Evolutionary conservation across 2,329 filamentous ascomycete species (phyloP), one percentile per base, ranked within the genome.

Genomic region (Penicillium fuscoglaucum): DNA sequence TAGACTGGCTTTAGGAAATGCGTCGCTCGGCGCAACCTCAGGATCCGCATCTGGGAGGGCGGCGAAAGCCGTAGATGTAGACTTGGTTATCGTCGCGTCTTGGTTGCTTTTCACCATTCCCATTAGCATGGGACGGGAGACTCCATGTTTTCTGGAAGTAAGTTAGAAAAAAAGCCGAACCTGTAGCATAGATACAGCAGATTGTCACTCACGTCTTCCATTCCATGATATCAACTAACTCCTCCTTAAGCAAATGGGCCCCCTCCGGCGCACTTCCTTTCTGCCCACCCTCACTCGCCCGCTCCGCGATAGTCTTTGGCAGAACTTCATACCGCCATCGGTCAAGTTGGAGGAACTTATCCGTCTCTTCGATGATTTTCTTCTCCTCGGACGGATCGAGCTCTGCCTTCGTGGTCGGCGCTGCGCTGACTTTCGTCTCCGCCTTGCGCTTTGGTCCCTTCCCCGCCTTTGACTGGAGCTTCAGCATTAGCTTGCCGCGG

Each of bases 131-230:
- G 78, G 77, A 35, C 77, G 74, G 49, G 62, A 69, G 9, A 70
- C 62, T 21, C 77, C 77, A 45, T 79, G 55, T 37, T 43, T 33
- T 6, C 40, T 57, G 13, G 5, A 31, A n/a, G 3, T 19, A 19
- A 24, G 46, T 37, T 5, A 40, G 41, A 37, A 3, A 33, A 44
- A 44, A 28, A 15, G 0, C 8, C 0, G 24, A n/a, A 15, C 7
- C 7, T 13, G 6, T 29, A 31, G 4, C 44, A 33, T 26, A 26
- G 19, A 43, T 45, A 24, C 41, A 17, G 13, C 10, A 51, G 21
- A 28, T 44, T 31, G 37, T 26, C 21, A 71, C 73, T 66, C 64
- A 79, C 77, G 76, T 66, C 61, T 79, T 79, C 78, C 78, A 80
- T 47, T 77, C 74, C 63, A 79, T 75, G 51, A 78, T 61, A 49